These are phyloP conservation scores for Diplocarpon rosae DNA, from an alignment of 2,329 filamentous ascomycete species.

Conservation along the genomic window DNA sequence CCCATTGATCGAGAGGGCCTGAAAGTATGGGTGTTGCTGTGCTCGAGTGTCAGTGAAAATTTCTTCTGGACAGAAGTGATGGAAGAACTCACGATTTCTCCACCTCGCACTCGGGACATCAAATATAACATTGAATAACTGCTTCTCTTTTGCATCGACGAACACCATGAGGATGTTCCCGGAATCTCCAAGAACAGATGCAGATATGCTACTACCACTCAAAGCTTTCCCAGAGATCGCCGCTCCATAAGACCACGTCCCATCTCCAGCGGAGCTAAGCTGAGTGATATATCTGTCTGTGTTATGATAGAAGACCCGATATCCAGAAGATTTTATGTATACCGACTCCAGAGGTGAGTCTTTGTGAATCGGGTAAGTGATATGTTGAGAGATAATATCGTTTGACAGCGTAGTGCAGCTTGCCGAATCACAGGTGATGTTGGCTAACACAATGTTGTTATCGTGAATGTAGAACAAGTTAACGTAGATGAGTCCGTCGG, in stretches of 20 bases:
- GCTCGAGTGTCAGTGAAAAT: neutral
- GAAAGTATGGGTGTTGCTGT: neutral
- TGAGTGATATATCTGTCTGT: conserved; percentile 7
- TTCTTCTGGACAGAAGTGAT: neutral
- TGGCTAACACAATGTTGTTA: conserved; percentile 5
- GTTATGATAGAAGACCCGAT: conserved; percentile 8
- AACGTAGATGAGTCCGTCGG: conserved; percentile 3
- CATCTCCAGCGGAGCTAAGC: neutral
- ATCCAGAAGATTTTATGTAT: neutral
- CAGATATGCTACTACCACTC: conserved; percentile 3
- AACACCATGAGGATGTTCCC: neutral
- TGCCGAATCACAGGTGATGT: conserved; percentile 3
- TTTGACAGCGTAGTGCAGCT: conserved; percentile 1
- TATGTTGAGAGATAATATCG: neutral
- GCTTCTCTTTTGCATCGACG: neutral
- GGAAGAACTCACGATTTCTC: neutral
- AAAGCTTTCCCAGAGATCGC: conserved; percentile 8
- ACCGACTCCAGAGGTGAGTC: neutral
- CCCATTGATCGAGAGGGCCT: neutral
- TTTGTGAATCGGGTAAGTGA: neutral
- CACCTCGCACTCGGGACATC: neutral
- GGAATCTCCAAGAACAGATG: neutral
- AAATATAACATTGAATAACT: neutral
- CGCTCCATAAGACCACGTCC: conserved; percentile 5
- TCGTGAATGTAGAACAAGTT: conserved; percentile 9